Evolutionary conservation across 176 grass and related monocot species (phyloP).

Genomic region (Triticum turgidum): DNA sequence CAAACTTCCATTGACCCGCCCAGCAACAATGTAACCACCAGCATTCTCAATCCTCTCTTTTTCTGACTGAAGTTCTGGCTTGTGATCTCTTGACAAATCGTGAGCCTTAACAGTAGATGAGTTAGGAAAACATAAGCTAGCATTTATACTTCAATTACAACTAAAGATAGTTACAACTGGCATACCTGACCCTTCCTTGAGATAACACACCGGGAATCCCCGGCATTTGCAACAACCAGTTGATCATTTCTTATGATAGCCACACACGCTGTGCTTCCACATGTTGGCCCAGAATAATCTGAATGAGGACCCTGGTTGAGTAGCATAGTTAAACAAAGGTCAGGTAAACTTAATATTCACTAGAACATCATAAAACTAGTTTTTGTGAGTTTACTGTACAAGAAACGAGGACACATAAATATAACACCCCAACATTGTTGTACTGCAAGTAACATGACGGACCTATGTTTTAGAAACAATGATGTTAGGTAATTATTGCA

Average conservation of each 20-base stretch:
- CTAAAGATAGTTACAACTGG: neutral
- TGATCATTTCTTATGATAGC: slow-evolving; percentile 83
- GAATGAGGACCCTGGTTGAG: slow-evolving; percentile 74
- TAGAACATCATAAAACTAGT: neutral
- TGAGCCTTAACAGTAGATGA: slow-evolving; percentile 51
- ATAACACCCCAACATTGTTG: neutral
- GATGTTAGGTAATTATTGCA: slow-evolving; percentile 14
- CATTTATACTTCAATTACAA: slow-evolving; percentile 24
- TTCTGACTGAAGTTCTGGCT: slow-evolving; percentile 80
- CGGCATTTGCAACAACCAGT: slow-evolving; percentile 94
- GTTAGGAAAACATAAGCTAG: slow-evolving; percentile 2
- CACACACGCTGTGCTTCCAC: slow-evolving; percentile 93
- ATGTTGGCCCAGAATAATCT: slow-evolving; percentile 73
- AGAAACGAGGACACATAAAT: neutral
- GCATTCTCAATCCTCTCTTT: slow-evolving; percentile 82
- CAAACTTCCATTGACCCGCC: slow-evolving; percentile 89
- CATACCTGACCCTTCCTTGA: slow-evolving; percentile 89
- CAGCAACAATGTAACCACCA: slow-evolving; percentile 79
- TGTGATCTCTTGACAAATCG: slow-evolving; percentile 92
- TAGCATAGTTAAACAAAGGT: slow-evolving; percentile 28
- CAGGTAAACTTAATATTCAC: neutral
- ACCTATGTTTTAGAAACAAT: slow-evolving; percentile 15
- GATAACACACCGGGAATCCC: slow-evolving; percentile 78
- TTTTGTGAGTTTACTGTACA: neutral
- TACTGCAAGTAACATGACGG: neutral